These are phyloP conservation scores for Lachnellula subtilissima DNA, from an alignment of 2,329 filamentous ascomycete species.

Conservation along the genomic window DNA sequence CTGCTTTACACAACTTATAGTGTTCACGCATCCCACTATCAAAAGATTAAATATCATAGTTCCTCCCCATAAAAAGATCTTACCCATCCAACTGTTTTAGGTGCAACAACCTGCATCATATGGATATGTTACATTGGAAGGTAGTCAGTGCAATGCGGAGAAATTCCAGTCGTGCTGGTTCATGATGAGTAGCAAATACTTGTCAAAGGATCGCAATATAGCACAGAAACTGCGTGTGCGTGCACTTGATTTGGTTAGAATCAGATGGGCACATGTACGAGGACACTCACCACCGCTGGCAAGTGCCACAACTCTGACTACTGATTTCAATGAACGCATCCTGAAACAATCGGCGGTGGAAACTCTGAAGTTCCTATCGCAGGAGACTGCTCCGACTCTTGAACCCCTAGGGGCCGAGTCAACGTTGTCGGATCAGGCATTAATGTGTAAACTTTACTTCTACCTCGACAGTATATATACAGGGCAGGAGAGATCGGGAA, in stretches of 20 bases:
- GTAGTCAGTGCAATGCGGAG: slow-evolving; percentile 13
- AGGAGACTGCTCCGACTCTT: neutral
- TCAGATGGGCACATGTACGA: neutral
- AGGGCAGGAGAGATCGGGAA: no score
- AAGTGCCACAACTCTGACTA: slow-evolving; percentile 3
- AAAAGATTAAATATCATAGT: slow-evolving; percentile 18
- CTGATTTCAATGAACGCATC: slow-evolving; percentile 5
- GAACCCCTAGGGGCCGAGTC: neutral
- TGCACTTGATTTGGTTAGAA: slow-evolving; percentile 1
- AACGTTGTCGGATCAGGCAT: no score
- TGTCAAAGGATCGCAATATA: slow-evolving; percentile 12
- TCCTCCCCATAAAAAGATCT: slow-evolving; percentile 19
- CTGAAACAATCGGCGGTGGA: neutral
- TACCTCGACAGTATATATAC: no score
- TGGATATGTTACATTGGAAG: slow-evolving; percentile 5
- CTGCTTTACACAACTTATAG: no score
- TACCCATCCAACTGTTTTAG: slow-evolving; percentile 10
- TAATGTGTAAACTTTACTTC: no score
- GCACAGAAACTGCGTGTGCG: slow-evolving; percentile 10
- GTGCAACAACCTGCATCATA: slow-evolving; percentile 15
- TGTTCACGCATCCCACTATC: slow-evolving; percentile 13
- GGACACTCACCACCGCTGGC: slow-evolving; percentile 1
- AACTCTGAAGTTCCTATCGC: neutral
- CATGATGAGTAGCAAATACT: slow-evolving; percentile 15
- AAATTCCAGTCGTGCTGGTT: slow-evolving; percentile 7